Base-by-base conservation (phyloP, 2,329 filamentous ascomycete genomes). In the Cladosporium sp. region DNA sequence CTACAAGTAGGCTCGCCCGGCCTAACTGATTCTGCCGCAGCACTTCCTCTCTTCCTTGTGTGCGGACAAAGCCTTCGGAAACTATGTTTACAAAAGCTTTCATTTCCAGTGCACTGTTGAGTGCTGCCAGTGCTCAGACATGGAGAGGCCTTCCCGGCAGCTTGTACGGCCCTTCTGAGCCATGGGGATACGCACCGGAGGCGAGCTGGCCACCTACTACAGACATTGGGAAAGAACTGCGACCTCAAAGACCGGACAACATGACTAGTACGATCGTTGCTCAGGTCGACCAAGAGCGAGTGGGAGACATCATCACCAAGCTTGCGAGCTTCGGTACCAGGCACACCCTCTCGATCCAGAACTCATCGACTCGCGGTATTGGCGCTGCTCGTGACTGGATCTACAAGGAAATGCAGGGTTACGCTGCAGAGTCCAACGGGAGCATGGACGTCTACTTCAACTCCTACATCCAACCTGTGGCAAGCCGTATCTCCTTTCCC, bases 371-470 rank as follows among this genome's bases (percentile, higher is more conserved):
- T 2, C 72, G 77, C 4, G 82, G 82, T 1, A 83, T 84, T 53
- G 80, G 81, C 1, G 81, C 81, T 5, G 81, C 82, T 10, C 69
- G 81, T 59, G 79, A 83, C 64, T 84, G 81, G 81, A 78, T 84
- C 48, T 74, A 75, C 32, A 69, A 70, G 22, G 76, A 83, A 65
- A 80, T 82, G 73, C 68, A 71, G 42, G 70, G 68, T 36, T 78
- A 78, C 60, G 81, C 81, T 2, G 69, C 73, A 17, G 69, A 72
- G 3, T 78, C 76, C 45, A 75, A 79, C n/a, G 80, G 80, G 0
- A 70, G 73, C 19, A 78, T 84, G 73, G 75, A 68, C 0, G 80
- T 84, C 3, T 73, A 75, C 47, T 74, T 81, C 42, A 73, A 76
- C 25, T 76, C 77, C 35, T 84, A 84, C 67, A 70, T 79, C 19